Percentiles rank a stretch among this genome's conserved stretches.
Conservation (phyloP, 108 stramenopile genomes). For the Cyclotella kingstonii region DNA sequence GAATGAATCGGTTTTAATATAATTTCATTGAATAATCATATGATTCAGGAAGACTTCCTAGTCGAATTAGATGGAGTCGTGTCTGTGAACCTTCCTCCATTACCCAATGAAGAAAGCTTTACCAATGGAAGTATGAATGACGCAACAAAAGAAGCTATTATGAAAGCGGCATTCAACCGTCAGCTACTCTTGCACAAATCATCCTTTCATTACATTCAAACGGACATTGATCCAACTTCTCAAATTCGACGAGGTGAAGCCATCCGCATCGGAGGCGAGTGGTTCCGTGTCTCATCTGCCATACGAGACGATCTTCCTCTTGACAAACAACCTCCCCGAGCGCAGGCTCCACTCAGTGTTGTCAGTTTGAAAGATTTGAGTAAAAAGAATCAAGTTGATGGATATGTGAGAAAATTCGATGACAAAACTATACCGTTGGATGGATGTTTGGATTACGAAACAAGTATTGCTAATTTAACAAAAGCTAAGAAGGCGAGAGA, state of each 20-base stretch:
- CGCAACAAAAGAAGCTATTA: not conserved
- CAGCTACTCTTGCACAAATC: not conserved
- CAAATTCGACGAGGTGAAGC: conserved; percentile 86
- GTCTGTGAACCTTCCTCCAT: conserved; percentile 12
- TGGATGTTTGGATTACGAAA: conserved; percentile 33
- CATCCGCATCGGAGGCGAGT: conserved; percentile 69
- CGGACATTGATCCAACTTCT: conserved; percentile 63
- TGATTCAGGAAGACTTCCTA: conserved; percentile 52
- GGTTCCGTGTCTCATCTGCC: conserved; percentile 79
- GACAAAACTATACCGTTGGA: conserved; percentile 67
- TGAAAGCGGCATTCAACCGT: conserved; percentile 4
- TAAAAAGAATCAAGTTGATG: conserved; percentile 76
- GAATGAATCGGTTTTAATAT: not conserved
- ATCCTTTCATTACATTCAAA: conserved; percentile 41
- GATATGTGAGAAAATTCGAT: conserved; percentile 69
- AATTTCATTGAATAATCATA: not conserved
- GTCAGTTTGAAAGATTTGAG: conserved; percentile 57
- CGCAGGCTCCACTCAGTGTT: conserved; percentile 76
- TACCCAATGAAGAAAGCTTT: conserved; percentile 1
- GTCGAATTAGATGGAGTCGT: conserved; percentile 85
- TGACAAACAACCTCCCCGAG: conserved; percentile 69
- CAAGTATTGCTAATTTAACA: conserved; percentile 53
- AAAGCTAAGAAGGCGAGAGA: conserved; percentile 71
- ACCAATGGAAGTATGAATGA: not conserved
- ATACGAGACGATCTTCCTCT: conserved; percentile 60